Base-by-base conservation (phyloP, 2,329 filamentous ascomycete species). In the Diplodia intermedia region DNA sequence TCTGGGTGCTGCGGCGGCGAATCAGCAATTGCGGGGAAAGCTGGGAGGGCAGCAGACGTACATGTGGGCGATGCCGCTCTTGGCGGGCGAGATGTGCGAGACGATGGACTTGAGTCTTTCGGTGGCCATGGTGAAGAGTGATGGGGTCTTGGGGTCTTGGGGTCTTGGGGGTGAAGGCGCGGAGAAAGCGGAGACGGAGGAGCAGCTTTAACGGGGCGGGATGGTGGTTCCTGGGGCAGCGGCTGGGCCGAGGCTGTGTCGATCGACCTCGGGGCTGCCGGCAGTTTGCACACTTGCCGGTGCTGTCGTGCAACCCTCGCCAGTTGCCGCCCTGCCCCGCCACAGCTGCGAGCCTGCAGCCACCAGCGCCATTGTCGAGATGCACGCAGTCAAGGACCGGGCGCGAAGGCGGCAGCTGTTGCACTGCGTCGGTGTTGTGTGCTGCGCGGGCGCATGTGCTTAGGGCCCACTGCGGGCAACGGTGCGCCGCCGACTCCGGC, bases 31-130 rank as follows among this genome's bases (percentile, higher is more conserved):
- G 63, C 53, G 18, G 61, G 56, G 31, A 43, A 52, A 68, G 26
- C 40, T 54, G 40, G 61, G n/a, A 67, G 55, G 31, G 18, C 52
- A 75, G 62, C 68, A 67, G 67, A 77, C 90, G 85, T 87, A 97
- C 94, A 97, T 91, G 70, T 89, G 84, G 73, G 88, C 86, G 72
- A 97, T 80, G 60, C 88, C 89, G 73, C 88, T 89, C 75, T 89
- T 89, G 73, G 87, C 87, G 62, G 92, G 91, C 69, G 90, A 85
- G 77, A 97, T 85, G 80, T 98, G 94, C 82, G 90, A 93, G 75
- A 97, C 86, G 76, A 98, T 91, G 72, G 91, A 94, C 76, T 88
- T 91, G 73, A 98, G 89, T 81, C 94, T 89, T 84, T 97, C 92
- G 70, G 89, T 86, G 73, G 92, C 90, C 92, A 94, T 95, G 55